Evolutionary conservation across 2,329 filamentous ascomycete species (phyloP), one percentile per base, ranked within the genome.

Genomic region (Ceratocystiopsis sp.): DNA sequence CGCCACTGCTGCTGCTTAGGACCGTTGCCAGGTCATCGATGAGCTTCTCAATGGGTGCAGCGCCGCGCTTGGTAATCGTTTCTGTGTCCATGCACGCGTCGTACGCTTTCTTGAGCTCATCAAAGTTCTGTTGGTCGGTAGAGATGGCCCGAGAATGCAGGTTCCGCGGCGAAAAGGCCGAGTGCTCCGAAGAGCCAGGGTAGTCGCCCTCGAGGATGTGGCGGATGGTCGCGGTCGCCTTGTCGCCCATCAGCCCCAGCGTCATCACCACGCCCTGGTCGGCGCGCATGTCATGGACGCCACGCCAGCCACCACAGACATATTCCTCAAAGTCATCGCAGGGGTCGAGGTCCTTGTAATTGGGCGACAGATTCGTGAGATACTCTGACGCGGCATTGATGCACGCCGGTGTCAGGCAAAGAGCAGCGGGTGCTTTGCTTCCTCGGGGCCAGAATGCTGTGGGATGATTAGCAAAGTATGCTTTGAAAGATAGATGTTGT

Each of bases 291-390:
- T 81, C 77, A 58, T 82, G 71, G 11, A 63, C 66, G 18, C 73
- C 64, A 42, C 69, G 64, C 71, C 78, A 84, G 12, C 78, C 78
- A 44, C 75, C 77, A 51, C 79, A 83, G 17, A 75, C 75, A 44
- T 76, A 68, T 54, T 76, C 64, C 46, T 81, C 75, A 46, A 84
- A 84, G 52, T 82, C 60, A n/a, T 65, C 69, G 51, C 80, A 84
- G 2, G 80, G 72, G 53, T 84, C 76, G 35, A 84, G 61, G 3
- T 72, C 58, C 46, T 71, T 63, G 56, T 80, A 77, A 43, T 54
- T 62, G 9, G 75, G 70, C 15, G 74, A 71, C 14, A 80, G 59
- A 46, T 75, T 78, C 49, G 74, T 70, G 10, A 79, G 63, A 35
- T 80, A 68, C 48, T 72, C 68, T 13, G 73, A 75, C 5, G 75